These are phyloP conservation scores for Saturnispora quitensis DNA, from an alignment of 805 yeast species.

Conservation along the genomic window DNA sequence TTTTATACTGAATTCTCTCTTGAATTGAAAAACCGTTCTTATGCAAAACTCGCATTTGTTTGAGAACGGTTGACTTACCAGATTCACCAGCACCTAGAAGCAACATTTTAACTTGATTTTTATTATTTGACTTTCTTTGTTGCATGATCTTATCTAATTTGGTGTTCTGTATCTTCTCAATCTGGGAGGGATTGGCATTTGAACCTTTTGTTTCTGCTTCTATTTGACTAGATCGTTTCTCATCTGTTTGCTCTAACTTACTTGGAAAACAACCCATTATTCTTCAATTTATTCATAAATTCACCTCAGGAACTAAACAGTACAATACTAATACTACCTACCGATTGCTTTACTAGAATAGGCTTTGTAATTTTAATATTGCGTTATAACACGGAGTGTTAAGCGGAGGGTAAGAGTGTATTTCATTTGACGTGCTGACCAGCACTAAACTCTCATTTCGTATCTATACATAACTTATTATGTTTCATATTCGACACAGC, in stretches of 20 bases:
- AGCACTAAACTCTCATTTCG: neutral
- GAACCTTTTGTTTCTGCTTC: constrained; percentile 18
- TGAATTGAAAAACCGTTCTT: constrained; percentile 74
- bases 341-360: neutral
- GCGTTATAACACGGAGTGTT: neutral
- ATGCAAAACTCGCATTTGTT: constrained; percentile 79
- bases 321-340: neutral
- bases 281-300: neutral
- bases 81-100: constrained; percentile 93
- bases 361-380: neutral
- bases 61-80: constrained; percentile 87
- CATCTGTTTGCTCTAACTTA: constrained; percentile 21
- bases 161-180: constrained; percentile 32
- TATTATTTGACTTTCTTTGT: constrained; percentile 42
- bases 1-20: constrained; percentile 72
- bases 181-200: constrained; percentile 21
- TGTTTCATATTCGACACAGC: constrained; percentile 1
- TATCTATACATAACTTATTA: neutral
- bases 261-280: constrained; percentile 71
- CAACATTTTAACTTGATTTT: constrained; percentile 57
- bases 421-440: neutral
- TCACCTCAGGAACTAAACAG: neutral
- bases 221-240: neutral
- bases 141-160: constrained; percentile 49
- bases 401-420: neutral